Conservation (phyloP, 192 early-diverging fungal genomes). For the Backusella morwellensis region DNA sequence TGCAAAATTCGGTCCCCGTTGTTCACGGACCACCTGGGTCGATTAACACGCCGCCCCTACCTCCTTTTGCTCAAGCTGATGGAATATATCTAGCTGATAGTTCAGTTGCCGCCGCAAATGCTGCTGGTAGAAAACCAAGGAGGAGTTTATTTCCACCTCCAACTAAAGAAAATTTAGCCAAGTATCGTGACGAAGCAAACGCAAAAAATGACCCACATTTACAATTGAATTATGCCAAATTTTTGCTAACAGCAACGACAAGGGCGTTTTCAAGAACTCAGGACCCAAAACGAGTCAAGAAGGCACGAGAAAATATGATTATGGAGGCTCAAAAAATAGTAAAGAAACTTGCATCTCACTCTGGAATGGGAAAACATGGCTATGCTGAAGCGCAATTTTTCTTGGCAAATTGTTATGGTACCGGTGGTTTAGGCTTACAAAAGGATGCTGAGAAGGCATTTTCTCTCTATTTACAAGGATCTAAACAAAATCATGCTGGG, state of each 20-base stretch:
- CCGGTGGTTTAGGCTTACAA: constrained; percentile 73
- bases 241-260: constrained; percentile 74
- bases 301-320: constrained; percentile 70
- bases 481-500: constrained; percentile 90
- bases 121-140: constrained; percentile 6
- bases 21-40: not conserved
- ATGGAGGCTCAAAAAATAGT: constrained; percentile 87
- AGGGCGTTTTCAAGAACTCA: constrained; percentile 56
- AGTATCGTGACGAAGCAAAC: constrained; percentile 46
- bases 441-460: constrained; percentile 91
- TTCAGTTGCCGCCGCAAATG: constrained; percentile 19
- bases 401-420: constrained; percentile 89
- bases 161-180: constrained; percentile 38
- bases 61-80: not conserved
- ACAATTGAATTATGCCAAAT: constrained; percentile 88
- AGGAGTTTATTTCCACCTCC: constrained; percentile 31
- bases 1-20: not conserved
- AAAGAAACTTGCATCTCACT: constrained; percentile 74
- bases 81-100: constrained; percentile 23
- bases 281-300: constrained; percentile 64
- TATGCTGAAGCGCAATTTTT: constrained; percentile 93
- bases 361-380: constrained; percentile 70
- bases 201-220: constrained; percentile 66
- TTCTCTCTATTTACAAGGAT: constrained; percentile 85
- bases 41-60: not conserved